A percentile compares a stretch with the other conserved stretches of the same genome.
phyloP scores from a whole-genome alignment of 1,284 basidiomycete genomes.

The Phlebopus sp. region DNA sequence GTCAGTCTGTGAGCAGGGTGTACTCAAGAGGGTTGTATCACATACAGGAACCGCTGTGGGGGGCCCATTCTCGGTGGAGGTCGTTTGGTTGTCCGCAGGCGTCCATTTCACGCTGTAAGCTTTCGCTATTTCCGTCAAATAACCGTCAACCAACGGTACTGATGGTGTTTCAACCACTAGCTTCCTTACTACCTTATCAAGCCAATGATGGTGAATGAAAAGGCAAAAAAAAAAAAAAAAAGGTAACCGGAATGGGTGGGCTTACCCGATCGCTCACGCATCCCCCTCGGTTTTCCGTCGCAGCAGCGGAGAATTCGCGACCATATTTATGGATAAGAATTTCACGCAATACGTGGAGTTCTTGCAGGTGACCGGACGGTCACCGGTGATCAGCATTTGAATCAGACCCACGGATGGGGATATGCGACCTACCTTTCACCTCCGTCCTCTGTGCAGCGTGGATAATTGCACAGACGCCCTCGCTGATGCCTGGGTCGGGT shows the following conservation, averaged over 20 bases:
- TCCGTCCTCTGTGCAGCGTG: constrained; percentile 90
- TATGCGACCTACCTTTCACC: constrained; percentile 65
- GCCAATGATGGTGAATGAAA: constrained; percentile 1
- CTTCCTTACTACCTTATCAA: constrained; percentile 66
- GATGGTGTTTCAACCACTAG: constrained; percentile 69
- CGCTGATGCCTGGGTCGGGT: constrained; percentile 78
- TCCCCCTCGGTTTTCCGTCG: constrained; percentile 80
- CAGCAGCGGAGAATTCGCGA: constrained; percentile 74
- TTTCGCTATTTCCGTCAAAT: constrained; percentile 83
- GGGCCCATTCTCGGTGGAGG: constrained; percentile 14
- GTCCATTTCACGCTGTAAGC: constrained; percentile 81
- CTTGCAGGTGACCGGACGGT: constrained; percentile 44
- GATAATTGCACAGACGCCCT: constrained; percentile 80
- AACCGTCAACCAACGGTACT: constrained; percentile 78
- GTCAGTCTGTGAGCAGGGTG: constrained; percentile 1
- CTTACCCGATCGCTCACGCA: constrained; percentile 79
- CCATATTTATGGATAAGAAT: constrained; percentile 94
- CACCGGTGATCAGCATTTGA: constrained; percentile 6
- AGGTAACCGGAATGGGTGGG: constrained; percentile 14
- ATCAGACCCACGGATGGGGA: constrained; percentile 2
- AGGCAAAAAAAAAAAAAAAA: no score
- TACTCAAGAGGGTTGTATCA: background rate
- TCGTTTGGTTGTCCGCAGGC: constrained; percentile 29
- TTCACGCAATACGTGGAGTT: constrained; percentile 88
- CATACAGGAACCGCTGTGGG: constrained; percentile 34